phyloP scores from a whole-genome alignment of 1,284 basidiomycete genomes.

The Apiotrichum gracile region DNA sequence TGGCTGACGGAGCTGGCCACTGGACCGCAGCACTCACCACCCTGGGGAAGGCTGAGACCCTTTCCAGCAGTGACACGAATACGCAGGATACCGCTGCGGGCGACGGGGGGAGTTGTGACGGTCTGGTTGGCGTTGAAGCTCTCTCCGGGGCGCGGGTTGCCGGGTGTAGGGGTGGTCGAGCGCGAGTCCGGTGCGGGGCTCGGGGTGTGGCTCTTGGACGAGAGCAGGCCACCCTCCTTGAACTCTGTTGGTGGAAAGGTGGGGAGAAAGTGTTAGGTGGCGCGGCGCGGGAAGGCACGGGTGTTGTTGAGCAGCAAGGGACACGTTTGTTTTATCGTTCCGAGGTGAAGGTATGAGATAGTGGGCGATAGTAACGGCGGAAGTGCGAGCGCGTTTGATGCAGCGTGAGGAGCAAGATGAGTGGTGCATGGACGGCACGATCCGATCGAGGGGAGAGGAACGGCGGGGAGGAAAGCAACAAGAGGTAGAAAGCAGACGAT shows the following conservation, averaged over 20 bases:
- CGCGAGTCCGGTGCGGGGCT: constrained; percentile 32
- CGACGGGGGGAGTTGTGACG: constrained; percentile 43
- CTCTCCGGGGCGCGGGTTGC: constrained; percentile 41
- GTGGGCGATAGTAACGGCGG: background rate
- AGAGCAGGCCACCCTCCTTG: constrained; percentile 43
- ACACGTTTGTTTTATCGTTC: background rate
- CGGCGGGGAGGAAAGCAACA: too few relatives aligned
- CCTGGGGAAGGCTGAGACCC: constrained; percentile 51
- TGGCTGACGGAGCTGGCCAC: background rate
- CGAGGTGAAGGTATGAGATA: too few relatives aligned
- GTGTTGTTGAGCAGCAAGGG: background rate
- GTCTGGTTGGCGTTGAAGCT: constrained; percentile 1
- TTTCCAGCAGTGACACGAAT: constrained; percentile 55
- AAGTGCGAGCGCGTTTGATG: background rate
- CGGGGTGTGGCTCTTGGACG: constrained; percentile 26
- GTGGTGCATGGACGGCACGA: too few relatives aligned
- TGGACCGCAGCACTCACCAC: constrained; percentile 29
- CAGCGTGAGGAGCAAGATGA: constrained; percentile 32
- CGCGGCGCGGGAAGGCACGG: background rate
- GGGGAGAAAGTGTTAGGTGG: background rate
- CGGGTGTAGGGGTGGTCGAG: constrained; percentile 47
- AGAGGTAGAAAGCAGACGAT: too few relatives aligned
- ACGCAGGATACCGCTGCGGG: constrained; percentile 52
- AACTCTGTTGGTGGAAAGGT: constrained; percentile 33
- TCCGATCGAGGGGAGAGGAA: too few relatives aligned